Evolutionary conservation across 257 asterid species (phyloP).

Genomic region (Vinca minor): DNA sequence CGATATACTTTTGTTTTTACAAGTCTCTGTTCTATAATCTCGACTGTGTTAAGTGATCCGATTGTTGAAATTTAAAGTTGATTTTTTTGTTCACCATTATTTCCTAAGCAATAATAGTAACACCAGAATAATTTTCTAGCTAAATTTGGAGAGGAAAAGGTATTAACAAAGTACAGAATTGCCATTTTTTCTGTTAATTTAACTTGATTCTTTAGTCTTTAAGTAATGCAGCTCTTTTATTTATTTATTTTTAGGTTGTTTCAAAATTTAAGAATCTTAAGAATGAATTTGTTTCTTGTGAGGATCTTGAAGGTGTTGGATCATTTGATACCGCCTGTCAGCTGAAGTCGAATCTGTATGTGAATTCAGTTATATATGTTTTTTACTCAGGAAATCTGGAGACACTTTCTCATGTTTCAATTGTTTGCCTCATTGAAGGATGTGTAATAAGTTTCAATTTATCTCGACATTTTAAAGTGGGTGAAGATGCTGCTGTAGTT

Average conservation of each 20-base stretch:
- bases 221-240: constrained; percentile 20
- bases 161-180: not conserved
- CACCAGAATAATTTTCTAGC: not conserved
- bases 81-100: not conserved
- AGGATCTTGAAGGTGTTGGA: constrained; percentile 85
- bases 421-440: constrained; percentile 66
- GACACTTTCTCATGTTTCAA: constrained; percentile 62
- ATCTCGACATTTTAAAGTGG: constrained; percentile 69
- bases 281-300: constrained; percentile 50
- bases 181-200: not conserved
- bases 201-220: constrained; percentile 1
- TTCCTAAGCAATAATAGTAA: not conserved
- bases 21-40: not conserved
- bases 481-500: constrained; percentile 55
- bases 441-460: constrained; percentile 69
- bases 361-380: constrained; percentile 45
- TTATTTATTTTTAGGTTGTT: constrained; percentile 12
- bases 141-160: not conserved
- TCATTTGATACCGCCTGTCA: constrained; percentile 71
- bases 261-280: constrained; percentile 16
- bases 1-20: not conserved
- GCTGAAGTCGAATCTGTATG: constrained; percentile 43
- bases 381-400: constrained; percentile 73
- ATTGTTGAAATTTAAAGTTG: not conserved
- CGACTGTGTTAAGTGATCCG: not conserved